Base-by-base conservation (phyloP, 2,329 filamentous ascomycete genomes). In the Colletotrichum endophyticum region DNA sequence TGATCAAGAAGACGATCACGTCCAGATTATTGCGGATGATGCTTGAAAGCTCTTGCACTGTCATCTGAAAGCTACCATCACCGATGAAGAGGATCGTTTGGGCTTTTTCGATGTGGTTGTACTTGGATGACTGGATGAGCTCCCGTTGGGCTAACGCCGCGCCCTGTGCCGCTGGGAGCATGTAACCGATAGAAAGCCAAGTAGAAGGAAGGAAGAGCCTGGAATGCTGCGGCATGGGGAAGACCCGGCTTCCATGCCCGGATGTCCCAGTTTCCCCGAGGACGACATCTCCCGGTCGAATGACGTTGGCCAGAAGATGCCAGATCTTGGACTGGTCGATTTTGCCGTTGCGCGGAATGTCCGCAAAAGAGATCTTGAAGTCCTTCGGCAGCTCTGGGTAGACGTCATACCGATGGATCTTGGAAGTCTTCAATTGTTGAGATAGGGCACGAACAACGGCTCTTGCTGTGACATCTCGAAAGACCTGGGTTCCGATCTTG, bases 21-120 rank as follows among this genome's bases (percentile, higher is more conserved):
- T 89, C 85, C 27, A 91, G 84, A 5, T 87, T 85, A 71, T 89
- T 85, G 19, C 85, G 85, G 78, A 94, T 91, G 79, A 94, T 93
- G 3, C 91, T 93, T 13, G 90, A 89, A 5, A 95, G 84, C 78
- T 94, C 92, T 80, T 94, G 93, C 0, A 89, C 91, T 0, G 92
- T 94, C 84, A 94, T 90, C 78, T 93, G 90, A 75, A 94, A 88
- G 77, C 91, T 92, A 5, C 92, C 92, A 69, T 93, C 92, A 7
- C 92, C 92, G 39, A 92, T 92, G 76, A 92, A 87, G 3, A 93
- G 83, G 12, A 93, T 86, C 0, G 91, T 90, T 16, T 82, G 81
- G 8, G 72, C 62, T 70, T 92, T 90, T n/a, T 83, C 81, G 8
- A 80, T 81, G 36, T 76, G 70, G 53, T 85, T 82, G 15, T 70